These are phyloP conservation scores for Paragyromitra xinjiangensis DNA, from an alignment of 495 filamentous ascomycete genomes.

Conservation along the genomic window DNA sequence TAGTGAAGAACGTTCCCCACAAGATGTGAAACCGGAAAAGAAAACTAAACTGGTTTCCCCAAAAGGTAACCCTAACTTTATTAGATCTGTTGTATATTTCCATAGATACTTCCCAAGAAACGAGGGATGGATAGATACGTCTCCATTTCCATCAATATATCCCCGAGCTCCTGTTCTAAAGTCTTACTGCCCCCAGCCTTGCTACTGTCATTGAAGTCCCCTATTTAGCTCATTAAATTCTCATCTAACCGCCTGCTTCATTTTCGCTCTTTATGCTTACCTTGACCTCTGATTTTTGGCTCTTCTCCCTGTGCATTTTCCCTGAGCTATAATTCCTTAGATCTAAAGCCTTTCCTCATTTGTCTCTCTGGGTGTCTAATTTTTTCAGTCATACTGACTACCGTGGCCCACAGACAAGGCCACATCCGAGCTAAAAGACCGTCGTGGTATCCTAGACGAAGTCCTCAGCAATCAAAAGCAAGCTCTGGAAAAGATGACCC, in stretches of 20 bases:
- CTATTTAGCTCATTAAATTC: not conserved
- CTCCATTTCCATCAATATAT: not conserved
- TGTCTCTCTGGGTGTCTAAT: not conserved
- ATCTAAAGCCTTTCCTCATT: not conserved
- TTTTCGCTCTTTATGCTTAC: not conserved
- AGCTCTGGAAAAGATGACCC: not conserved
- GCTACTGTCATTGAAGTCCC: not conserved
- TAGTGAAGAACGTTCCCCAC: not conserved
- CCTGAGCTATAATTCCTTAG: not conserved
- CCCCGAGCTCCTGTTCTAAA: not conserved
- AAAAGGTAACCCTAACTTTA: constrained; percentile 23
- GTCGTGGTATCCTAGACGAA: not conserved
- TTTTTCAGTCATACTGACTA: not conserved
- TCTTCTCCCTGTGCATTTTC: not conserved
- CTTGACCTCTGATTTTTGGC: not conserved
- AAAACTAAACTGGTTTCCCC: not conserved
- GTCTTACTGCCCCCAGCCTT: not conserved
- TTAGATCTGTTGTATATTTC: not conserved
- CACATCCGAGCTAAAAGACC: not conserved
- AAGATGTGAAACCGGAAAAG: not conserved
- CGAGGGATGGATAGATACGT: not conserved
- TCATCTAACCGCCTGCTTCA: not conserved
- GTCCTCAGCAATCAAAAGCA: not conserved
- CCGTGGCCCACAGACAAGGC: not conserved
- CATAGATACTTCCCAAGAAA: not conserved